Evolutionary conservation across 2,329 filamentous ascomycete species (phyloP).

Genomic region (Cladophialophora psammophila): DNA sequence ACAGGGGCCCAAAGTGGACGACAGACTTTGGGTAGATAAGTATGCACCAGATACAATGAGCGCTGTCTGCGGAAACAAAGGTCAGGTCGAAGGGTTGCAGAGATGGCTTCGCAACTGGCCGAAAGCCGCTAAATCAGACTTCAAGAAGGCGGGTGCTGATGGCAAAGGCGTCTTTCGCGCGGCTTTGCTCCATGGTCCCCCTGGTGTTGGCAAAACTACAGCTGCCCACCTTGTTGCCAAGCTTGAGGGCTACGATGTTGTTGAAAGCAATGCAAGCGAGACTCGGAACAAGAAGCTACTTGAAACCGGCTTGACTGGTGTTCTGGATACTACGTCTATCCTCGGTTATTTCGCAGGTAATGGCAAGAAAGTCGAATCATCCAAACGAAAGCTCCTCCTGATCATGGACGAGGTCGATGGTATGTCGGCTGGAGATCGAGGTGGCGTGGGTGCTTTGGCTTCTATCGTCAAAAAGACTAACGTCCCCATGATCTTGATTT

Average conservation of each 20-base stretch:
- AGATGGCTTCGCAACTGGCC: constrained; percentile 85
- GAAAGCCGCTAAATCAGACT: constrained; percentile 78
- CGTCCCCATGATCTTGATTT: constrained; percentile 94
- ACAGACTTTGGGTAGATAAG: constrained; percentile 89
- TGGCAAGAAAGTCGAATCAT: constrained; percentile 77
- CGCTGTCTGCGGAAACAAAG: constrained; percentile 96
- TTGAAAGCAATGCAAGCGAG: constrained; percentile 96
- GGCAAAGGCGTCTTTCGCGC: constrained; percentile 83
- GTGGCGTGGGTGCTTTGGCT: constrained; percentile 91
- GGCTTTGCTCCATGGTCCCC: constrained; percentile 94
- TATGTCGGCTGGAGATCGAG: constrained; percentile 96
- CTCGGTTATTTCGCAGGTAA: constrained; percentile 88
- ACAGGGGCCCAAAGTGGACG: constrained; percentile 56
- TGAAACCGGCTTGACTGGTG: constrained; percentile 84
- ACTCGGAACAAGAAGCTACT: constrained; percentile 95
- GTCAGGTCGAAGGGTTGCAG: constrained; percentile 85
- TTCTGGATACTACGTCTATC: constrained; percentile 91
- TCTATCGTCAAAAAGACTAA: constrained; percentile 95
- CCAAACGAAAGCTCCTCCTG: constrained; percentile 91
- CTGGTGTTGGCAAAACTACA: constrained; percentile 97
- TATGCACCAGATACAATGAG: constrained; percentile 85
- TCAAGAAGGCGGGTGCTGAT: constrained; percentile 82
- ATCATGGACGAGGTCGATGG: constrained; percentile 99
- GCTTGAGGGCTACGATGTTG: constrained; percentile 87
- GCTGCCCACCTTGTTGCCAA: constrained; percentile 93